These are phyloP conservation scores for Zymoseptoria tritici DNA, from an alignment of 2,329 filamentous ascomycete species.

Conservation along the genomic window DNA sequence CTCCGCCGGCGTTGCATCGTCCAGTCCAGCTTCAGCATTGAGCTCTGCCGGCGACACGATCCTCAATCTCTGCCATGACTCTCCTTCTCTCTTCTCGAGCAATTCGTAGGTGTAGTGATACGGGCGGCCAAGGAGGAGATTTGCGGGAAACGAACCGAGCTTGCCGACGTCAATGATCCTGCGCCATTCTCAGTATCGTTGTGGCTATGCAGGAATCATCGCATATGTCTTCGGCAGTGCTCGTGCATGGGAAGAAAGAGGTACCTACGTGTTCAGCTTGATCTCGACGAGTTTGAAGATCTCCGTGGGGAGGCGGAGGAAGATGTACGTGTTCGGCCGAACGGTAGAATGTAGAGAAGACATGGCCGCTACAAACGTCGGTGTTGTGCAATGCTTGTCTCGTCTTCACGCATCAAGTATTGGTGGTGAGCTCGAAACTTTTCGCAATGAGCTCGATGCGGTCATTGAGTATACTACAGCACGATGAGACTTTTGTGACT, in stretches of 20 bases:
- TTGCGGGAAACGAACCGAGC: constrained; percentile 84
- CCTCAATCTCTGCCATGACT: constrained; percentile 62
- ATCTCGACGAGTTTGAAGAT: constrained; percentile 51
- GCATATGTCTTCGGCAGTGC: constrained; percentile 18
- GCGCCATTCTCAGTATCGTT: constrained; percentile 26
- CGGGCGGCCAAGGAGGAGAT: constrained; percentile 82
- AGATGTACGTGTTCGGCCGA: constrained; percentile 45
- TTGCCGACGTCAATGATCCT: constrained; percentile 86
- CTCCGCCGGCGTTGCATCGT: constrained; percentile 42
- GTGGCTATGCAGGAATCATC: constrained; percentile 24
- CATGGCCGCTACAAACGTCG: constrained; percentile 4
- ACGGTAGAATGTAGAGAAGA: constrained; percentile 39
- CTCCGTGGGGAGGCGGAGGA: constrained; percentile 52
- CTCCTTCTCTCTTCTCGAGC: constrained; percentile 59
- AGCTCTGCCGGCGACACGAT: constrained; percentile 75
- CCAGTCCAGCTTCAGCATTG: constrained; percentile 62
- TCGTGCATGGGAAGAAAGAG: constrained; percentile 8
- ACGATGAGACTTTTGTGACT: no score
- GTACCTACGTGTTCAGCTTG: constrained; percentile 57
- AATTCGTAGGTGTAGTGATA: constrained; percentile 90
- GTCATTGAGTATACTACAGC: no score
- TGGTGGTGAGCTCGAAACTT: neutral
- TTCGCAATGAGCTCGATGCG: no score
- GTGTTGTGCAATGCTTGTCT: neutral
- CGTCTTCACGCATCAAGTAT: neutral